Percentiles rank a stretch among this genome's conserved stretches.
phyloP scores from a whole-genome alignment of 2,329 filamentous ascomycete species.

The Xylaria polymorpha region DNA sequence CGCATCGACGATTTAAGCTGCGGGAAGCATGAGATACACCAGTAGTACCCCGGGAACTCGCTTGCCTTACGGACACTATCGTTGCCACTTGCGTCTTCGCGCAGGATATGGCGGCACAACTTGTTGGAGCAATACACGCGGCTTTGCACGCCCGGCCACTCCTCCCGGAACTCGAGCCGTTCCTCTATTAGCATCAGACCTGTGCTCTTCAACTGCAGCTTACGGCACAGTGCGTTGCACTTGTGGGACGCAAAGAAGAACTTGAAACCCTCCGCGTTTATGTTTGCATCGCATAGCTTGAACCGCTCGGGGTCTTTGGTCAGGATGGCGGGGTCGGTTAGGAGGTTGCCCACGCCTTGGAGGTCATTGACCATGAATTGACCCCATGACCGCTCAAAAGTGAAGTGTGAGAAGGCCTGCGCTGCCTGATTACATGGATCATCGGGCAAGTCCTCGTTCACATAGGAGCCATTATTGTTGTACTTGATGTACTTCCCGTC shows the following conservation, averaged over 20 bases:
- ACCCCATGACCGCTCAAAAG: slow-evolving; percentile 55
- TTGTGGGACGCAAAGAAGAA: slow-evolving; percentile 7
- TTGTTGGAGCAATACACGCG: slow-evolving; percentile 55
- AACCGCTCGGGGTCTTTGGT: slow-evolving; percentile 50
- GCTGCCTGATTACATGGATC: slow-evolving; percentile 48
- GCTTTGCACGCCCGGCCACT: slow-evolving; percentile 49
- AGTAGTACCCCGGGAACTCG: slow-evolving; percentile 39
- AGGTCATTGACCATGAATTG: slow-evolving; percentile 43
- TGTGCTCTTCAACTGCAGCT: background rate
- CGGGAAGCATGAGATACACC: slow-evolving; percentile 18
- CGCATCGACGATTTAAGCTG: too few species aligned
- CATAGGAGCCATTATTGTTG: slow-evolving; percentile 52
- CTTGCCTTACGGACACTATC: slow-evolving; percentile 38
- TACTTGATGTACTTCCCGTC: slow-evolving; percentile 54
- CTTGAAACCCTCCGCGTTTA: background rate
- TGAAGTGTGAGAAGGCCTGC: slow-evolving; percentile 57
- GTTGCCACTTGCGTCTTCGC: slow-evolving; percentile 24
- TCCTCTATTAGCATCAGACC: slow-evolving; percentile 1
- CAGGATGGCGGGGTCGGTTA: slow-evolving; percentile 55
- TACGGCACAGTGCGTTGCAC: slow-evolving; percentile 6
- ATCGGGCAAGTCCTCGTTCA: slow-evolving; percentile 44
- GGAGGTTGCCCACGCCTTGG: slow-evolving; percentile 52
- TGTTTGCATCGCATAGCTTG: slow-evolving; percentile 11
- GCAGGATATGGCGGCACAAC: slow-evolving; percentile 53
- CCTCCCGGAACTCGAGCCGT: slow-evolving; percentile 46